Conservation (phyloP, 2,329 filamentous ascomycete species). For the Herpotrichia juniperi region DNA sequence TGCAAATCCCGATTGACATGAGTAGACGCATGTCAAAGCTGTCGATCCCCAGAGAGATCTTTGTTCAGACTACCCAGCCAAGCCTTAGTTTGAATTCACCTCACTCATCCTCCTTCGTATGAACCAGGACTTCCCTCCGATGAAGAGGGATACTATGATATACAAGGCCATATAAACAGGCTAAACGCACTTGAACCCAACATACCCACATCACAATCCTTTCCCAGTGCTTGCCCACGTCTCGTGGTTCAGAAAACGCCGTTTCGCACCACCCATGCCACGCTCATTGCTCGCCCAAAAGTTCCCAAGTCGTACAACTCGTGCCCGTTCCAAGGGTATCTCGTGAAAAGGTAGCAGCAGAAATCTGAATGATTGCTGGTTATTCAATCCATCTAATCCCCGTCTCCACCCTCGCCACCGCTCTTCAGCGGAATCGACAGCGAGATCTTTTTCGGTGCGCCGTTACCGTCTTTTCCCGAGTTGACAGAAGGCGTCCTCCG, state of each 20-base stretch:
- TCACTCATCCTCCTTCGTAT: background rate
- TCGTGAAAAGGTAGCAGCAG: constrained; percentile 37
- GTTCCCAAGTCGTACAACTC: constrained; percentile 42
- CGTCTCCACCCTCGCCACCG: constrained; percentile 35
- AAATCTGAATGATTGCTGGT: constrained; percentile 24
- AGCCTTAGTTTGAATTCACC: background rate
- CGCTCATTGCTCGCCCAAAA: constrained; percentile 24
- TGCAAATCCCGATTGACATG: background rate
- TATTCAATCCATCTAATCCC: constrained; percentile 28
- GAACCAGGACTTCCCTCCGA: background rate
- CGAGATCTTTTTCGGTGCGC: constrained; percentile 48
- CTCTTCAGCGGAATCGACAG: constrained; percentile 49
- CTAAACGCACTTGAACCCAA: background rate
- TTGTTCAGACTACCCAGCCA: background rate
- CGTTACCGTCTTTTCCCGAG: constrained; percentile 49
- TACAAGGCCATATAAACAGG: constrained; percentile 4
- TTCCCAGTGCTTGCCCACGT: background rate
- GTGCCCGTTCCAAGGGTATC: constrained; percentile 42
- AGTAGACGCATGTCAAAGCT: background rate
- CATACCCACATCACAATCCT: background rate
- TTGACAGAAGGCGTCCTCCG: constrained; percentile 52
- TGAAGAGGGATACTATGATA: constrained; percentile 10
- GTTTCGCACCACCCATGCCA: constrained; percentile 28
- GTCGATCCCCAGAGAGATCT: background rate
- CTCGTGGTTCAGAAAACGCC: constrained; percentile 10